Conservation (phyloP, 345 rosid genomes). For the Jatropha curcas region DNA sequence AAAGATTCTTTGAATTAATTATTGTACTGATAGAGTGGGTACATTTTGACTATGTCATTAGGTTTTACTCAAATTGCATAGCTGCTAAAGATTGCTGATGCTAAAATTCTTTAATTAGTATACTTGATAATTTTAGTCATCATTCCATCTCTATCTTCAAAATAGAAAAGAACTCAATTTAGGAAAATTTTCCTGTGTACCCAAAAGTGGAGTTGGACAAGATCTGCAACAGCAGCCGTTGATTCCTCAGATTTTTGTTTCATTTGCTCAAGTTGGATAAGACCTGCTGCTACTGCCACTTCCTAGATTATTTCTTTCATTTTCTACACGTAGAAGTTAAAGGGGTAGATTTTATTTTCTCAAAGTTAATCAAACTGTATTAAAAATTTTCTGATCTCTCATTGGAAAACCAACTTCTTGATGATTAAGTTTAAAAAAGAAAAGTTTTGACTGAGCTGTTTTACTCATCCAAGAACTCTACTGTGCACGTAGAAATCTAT, state of each 20-base stretch:
- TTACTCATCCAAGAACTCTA: constrained; percentile 13
- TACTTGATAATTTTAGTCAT: background rate
- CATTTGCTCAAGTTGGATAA: no score
- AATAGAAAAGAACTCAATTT: background rate
- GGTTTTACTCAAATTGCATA: background rate
- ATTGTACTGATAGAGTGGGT: background rate
- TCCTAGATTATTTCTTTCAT: constrained; percentile 14
- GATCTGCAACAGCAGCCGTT: constrained; percentile 7
- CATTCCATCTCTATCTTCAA: background rate
- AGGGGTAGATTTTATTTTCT: no score
- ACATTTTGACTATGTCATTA: background rate
- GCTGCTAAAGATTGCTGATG: background rate
- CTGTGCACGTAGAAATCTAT: constrained; percentile 17
- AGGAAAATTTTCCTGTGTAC: background rate
- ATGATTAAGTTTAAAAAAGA: background rate
- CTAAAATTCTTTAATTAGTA: background rate
- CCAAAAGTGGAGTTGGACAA: constrained; percentile 1
- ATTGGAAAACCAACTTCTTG: constrained; percentile 12
- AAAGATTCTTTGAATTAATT: background rate
- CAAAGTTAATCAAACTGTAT: background rate
- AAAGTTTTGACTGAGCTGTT: constrained; percentile 28
- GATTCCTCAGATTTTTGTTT: background rate
- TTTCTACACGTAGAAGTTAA: background rate
- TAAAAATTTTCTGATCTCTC: background rate
- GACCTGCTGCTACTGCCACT: background rate